Evolutionary conservation across 768 basidiomycete genomes (phyloP), one percentile per base, ranked within the genome.

Genomic region (Hericium rajendrae): DNA sequence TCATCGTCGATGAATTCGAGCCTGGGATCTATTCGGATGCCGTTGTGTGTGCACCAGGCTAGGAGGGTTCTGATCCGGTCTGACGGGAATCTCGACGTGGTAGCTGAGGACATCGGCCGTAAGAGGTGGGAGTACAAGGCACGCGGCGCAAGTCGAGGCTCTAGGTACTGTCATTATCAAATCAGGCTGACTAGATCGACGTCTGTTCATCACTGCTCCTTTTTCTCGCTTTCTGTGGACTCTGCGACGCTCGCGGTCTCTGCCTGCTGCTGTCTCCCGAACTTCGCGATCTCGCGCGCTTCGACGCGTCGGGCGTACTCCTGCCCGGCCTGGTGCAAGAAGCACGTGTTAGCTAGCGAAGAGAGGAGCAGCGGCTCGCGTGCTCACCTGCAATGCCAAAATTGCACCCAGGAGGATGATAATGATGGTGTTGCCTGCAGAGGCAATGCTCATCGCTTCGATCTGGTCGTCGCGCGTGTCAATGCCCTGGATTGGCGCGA

Each of bases 351-450:
- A 32, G 32, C 11, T 46, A 22, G 28, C 20, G 50, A 38, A 20
- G 43, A 12, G 46, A 51, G 8, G 10, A 55, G 52, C 22, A 3
- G 38, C 32, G 60, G 8, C 26, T 51, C 16, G 20, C 28, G 37
- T 49, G 71, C 81, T 69, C 67, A 87, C 90, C 81, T 93, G 91
- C 55, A 93, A 74, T 37, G 73, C 66, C 20, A 93, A 75, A 54
- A 93, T 77, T 10, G 78, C 79, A 18, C 78, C 77, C 13, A 93
- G 76, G 53, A 83, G 77, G 6, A 83, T 74, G 54, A 85, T 83
- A 54, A 92, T 85, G 58, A 97, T 85, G 51, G 89, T 81, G 67
- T 97, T 95, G 10, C 86, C 93, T 6, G 94, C 94, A 26, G 86
- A 83, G 22, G 95, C 74, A 4, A 97, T 77, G 54, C 81, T 81